Percentiles rank a stretch among this genome's conserved stretches.
phyloP scores from a whole-genome alignment of 352 stramenopile genomes.

The Phytophthora colocasiae region DNA sequence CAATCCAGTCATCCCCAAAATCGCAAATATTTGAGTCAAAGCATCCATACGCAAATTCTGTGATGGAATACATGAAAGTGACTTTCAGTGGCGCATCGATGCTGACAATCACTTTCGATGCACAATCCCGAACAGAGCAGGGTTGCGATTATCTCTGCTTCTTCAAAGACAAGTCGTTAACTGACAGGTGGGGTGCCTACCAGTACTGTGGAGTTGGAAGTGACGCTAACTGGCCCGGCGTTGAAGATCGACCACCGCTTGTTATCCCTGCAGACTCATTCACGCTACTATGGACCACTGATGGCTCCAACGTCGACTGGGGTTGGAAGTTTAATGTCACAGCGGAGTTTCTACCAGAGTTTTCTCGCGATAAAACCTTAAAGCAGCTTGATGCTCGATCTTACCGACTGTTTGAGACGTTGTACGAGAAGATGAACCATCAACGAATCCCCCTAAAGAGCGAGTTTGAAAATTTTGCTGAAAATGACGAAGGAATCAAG shows the following conservation, averaged over 20 bases:
- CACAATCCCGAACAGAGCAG: constrained; percentile 65
- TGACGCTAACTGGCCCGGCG: constrained; percentile 86
- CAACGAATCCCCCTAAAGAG: constrained; percentile 46
- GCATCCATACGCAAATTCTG: constrained; percentile 85
- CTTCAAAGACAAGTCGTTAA: constrained; percentile 82
- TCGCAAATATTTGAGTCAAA: constrained; percentile 84
- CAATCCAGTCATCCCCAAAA: constrained; percentile 56
- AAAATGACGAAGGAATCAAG: constrained; percentile 3
- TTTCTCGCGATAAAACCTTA: constrained; percentile 52
- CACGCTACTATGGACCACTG: constrained; percentile 84
- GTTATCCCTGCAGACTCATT: constrained; percentile 84
- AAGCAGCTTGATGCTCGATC: constrained; percentile 68
- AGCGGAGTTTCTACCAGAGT: constrained; percentile 60
- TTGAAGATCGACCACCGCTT: constrained; percentile 60
- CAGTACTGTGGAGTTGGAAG: constrained; percentile 73
- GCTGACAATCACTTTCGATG: constrained; percentile 80
- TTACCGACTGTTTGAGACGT: constrained; percentile 70
- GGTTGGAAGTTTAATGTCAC: constrained; percentile 84
- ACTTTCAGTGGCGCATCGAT: constrained; percentile 71
- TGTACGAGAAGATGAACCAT: constrained; percentile 66
- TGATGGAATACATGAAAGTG: constrained; percentile 84
- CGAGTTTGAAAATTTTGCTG: constrained; percentile 60
- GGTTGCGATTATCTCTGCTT: constrained; percentile 88
- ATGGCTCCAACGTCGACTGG: constrained; percentile 91
- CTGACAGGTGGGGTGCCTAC: constrained; percentile 64